Evolutionary conservation across 106 monocot species (phyloP).

Genomic region (Dendrobium nobile): DNA sequence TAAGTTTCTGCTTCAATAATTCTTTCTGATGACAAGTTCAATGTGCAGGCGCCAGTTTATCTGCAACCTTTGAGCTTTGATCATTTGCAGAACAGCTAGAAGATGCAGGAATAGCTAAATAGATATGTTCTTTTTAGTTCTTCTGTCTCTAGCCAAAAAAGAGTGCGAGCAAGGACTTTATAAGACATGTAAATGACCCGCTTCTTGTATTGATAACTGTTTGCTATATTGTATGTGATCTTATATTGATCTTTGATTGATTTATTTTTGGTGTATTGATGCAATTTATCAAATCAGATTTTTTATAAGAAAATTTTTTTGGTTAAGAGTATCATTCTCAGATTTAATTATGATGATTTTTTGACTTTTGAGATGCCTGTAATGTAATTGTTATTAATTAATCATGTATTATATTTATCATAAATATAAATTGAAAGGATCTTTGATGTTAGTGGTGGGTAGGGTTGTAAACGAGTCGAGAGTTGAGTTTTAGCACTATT

Average conservation of each 20-base stretch:
- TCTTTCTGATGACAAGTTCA: background rate
- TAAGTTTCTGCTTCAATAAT: too few relatives aligned
- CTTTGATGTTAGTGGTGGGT: too few relatives aligned
- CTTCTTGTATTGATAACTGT: background rate
- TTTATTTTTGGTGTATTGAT: background rate
- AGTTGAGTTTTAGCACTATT: too few relatives aligned
- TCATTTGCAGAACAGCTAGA: slow-evolving; percentile 32
- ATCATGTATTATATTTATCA: too few relatives aligned
- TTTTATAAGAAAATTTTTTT: too few relatives aligned
- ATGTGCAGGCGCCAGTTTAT: background rate
- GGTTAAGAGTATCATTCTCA: too few relatives aligned
- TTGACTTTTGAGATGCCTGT: too few relatives aligned
- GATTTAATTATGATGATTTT: too few relatives aligned
- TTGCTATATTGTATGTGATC: background rate
- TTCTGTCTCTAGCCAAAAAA: background rate
- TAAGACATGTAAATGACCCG: background rate
- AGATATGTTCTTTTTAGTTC: background rate
- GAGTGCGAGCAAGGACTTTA: background rate
- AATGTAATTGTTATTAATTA: too few relatives aligned
- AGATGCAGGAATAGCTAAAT: background rate
- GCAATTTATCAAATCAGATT: too few relatives aligned
- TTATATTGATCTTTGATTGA: background rate
- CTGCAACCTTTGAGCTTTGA: slow-evolving; percentile 79
- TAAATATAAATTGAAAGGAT: too few relatives aligned
- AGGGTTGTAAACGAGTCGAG: too few relatives aligned